A percentile compares a stretch with the other conserved stretches of the same genome.
Evolutionary conservation across 2,329 filamentous ascomycete genomes (phyloP).

Genomic region (Colletotrichum lupini): DNA sequence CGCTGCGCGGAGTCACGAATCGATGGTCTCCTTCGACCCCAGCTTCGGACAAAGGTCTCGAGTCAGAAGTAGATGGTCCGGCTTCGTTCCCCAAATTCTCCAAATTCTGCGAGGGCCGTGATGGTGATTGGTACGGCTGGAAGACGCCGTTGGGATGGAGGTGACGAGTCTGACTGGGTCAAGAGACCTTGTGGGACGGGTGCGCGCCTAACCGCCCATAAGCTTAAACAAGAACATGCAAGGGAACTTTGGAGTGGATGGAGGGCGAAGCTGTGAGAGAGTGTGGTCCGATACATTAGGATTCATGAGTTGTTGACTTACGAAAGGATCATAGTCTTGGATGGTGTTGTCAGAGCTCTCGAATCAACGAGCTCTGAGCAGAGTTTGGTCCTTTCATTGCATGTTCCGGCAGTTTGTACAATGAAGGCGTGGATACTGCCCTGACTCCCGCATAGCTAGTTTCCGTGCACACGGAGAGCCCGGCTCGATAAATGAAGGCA

Average conservation of each 20-base stretch:
- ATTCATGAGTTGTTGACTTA: neutral
- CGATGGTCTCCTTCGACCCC: conserved; percentile 5
- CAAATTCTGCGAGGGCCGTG: conserved; percentile 10
- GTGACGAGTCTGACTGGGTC: neutral
- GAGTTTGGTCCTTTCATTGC: neutral
- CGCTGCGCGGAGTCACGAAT: conserved; percentile 22
- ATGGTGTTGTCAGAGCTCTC: neutral
- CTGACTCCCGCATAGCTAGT: conserved; percentile 4
- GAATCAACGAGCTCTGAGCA: conserved; percentile 3
- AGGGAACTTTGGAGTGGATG: conserved; percentile 1
- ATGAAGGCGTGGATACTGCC: conserved; percentile 11
- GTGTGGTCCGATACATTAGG: neutral
- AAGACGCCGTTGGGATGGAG: neutral
- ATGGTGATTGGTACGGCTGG: conserved; percentile 33
- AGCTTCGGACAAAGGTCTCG: conserved; percentile 13
- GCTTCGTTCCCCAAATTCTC: conserved; percentile 26
- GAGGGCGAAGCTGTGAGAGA: neutral
- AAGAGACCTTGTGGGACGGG: conserved; percentile 16
- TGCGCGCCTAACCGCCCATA: conserved; percentile 31
- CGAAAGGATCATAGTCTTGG: neutral
- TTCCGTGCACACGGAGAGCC: neutral
- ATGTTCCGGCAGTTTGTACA: neutral
- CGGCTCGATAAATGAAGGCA: conserved; percentile 13
- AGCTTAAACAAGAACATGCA: conserved; percentile 28
- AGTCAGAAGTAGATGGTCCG: conserved; percentile 21